A percentile compares a stretch with the other conserved stretches of the same genome.
phyloP scores from a whole-genome alignment of 352 stramenopile species.

The Blastocystis sp. region DNA sequence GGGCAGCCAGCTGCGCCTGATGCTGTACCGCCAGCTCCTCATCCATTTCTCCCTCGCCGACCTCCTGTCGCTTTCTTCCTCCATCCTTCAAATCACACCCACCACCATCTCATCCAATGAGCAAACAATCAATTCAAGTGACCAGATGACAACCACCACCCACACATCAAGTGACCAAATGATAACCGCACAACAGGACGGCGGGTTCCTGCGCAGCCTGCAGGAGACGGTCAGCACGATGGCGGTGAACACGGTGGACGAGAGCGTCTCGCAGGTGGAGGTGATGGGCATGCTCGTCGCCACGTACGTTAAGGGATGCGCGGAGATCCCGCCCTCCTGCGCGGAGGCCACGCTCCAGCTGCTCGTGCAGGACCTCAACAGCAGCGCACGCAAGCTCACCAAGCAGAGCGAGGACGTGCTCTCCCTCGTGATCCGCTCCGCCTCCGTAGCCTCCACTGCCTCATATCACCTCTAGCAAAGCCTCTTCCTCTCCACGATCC shows the following conservation, averaged over 20 bases:
- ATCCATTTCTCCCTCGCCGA: not conserved
- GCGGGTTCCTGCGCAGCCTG: not conserved
- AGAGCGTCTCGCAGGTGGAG: not conserved
- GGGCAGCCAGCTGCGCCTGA: not conserved
- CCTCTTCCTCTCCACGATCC: constrained; percentile 2
- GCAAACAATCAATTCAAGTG: too few species aligned
- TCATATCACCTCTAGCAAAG: not conserved
- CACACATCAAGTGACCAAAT: too few species aligned
- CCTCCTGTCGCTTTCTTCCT: not conserved
- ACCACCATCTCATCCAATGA: too few species aligned
- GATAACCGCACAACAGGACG: not conserved
- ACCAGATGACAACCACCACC: too few species aligned
- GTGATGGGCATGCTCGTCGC: not conserved
- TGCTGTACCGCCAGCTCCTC: not conserved
- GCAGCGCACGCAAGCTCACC: constrained; percentile 6
- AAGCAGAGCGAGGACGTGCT: constrained; percentile 29
- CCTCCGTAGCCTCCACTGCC: not conserved
- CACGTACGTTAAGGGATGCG: not conserved
- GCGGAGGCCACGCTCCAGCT: not conserved
- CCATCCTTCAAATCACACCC: too few species aligned
- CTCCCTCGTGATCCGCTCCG: not conserved
- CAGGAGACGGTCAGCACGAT: not conserved
- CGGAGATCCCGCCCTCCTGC: not conserved
- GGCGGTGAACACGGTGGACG: not conserved
- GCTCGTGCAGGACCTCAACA: constrained; percentile 29